phyloP scores from a whole-genome alignment of 75 land plant species.

The Ceratopteris richardii region DNA sequence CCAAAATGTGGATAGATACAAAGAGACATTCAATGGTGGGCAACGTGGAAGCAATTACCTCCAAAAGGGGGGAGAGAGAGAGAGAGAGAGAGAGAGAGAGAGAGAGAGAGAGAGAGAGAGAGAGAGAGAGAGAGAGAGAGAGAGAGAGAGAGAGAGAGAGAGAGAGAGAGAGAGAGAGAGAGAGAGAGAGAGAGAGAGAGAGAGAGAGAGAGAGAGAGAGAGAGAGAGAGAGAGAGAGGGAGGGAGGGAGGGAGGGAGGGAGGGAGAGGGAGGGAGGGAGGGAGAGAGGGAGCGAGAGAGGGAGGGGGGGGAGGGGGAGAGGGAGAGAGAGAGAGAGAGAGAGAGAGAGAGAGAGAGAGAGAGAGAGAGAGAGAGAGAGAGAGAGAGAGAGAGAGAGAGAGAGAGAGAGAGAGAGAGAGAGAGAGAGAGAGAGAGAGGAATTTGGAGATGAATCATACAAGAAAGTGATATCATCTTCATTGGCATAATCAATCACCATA shows the following conservation, averaged over 20 bases:
- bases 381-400: background rate
- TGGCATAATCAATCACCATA: no score
- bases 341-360: background rate
- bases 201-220: background rate
- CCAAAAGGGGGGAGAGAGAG: no score
- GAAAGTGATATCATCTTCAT: no score
- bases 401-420: background rate
- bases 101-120: background rate
- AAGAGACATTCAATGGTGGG: no score
- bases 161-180: background rate
- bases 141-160: slow-evolving; percentile 2
- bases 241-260: background rate
- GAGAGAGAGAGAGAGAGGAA: background rate
- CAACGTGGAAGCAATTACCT: no score
- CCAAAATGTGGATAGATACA: no score
- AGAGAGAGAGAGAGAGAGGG: background rate
- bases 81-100: no score
- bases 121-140: background rate
- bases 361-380: background rate
- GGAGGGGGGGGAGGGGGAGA: background rate
- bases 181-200: background rate
- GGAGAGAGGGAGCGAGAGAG: background rate
- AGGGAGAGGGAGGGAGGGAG: no score
- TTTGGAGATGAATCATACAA: no score
- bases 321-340: background rate